These are phyloP conservation scores for Candida gigantensis DNA, from an alignment of 1,139 yeast species.

Conservation along the genomic window DNA sequence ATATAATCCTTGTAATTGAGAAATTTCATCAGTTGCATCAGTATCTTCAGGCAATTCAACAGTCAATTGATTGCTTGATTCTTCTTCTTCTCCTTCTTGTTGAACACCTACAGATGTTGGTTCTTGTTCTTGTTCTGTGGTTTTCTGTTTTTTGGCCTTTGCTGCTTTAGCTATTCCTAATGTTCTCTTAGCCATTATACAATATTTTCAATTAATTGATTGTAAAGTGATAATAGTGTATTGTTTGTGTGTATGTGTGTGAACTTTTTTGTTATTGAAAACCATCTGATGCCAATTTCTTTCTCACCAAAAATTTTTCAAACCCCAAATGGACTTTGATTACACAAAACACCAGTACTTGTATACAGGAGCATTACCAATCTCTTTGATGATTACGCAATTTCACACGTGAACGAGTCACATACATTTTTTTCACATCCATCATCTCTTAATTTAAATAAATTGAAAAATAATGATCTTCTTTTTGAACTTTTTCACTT, in stretches of 20 bases:
- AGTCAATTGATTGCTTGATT: slow-evolving; percentile 46
- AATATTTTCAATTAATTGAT: not conserved
- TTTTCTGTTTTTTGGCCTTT: slow-evolving; percentile 51
- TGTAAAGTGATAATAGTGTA: too few relatives aligned
- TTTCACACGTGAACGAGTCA: not conserved
- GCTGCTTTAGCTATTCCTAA: slow-evolving; percentile 76
- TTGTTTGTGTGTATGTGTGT: too few relatives aligned
- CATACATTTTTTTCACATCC: not conserved
- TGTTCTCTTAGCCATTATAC: slow-evolving; percentile 69
- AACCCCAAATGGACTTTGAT: too few relatives aligned
- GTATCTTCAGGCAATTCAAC: slow-evolving; percentile 71
- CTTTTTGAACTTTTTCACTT: not conserved
- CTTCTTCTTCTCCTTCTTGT: slow-evolving; percentile 17
- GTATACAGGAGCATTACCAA: not conserved
- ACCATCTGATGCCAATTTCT: not conserved
- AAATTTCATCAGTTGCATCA: slow-evolving; percentile 75
- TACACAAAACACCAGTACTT: too few relatives aligned
- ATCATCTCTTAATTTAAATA: too few relatives aligned
- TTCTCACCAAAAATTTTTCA: not conserved
- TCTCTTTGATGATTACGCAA: slow-evolving; percentile 2
- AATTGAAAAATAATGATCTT: not conserved
- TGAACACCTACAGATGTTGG: too few relatives aligned
- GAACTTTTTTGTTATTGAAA: not conserved
- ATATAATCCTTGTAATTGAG: slow-evolving; percentile 75
- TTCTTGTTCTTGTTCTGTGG: slow-evolving; percentile 16